phyloP scores from a whole-genome alignment of 768 basidiomycete species.

The Kwoniella dendrophila region DNA sequence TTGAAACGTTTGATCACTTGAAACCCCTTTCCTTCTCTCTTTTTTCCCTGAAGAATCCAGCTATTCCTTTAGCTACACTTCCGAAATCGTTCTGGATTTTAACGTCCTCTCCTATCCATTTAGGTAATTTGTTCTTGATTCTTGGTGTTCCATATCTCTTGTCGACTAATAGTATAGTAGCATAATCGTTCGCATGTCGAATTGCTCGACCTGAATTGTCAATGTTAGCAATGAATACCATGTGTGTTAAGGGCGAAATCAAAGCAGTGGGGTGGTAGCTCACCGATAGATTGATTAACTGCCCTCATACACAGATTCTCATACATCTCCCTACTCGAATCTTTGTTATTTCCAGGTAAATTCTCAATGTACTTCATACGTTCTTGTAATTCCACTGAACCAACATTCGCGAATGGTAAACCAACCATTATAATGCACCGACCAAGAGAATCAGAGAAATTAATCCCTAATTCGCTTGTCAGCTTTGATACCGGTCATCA shows the following conservation, averaged over 20 bases:
- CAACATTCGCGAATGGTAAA: constrained; percentile 87
- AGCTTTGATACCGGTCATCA: neutral
- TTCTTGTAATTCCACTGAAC: constrained; percentile 87
- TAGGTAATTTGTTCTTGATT: constrained; percentile 79
- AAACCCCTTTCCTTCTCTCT: constrained; percentile 26
- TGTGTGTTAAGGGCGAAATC: too few relatives aligned
- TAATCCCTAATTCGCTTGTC: constrained; percentile 58
- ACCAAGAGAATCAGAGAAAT: constrained; percentile 74
- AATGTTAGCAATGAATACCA: too few relatives aligned
- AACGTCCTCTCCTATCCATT: constrained; percentile 77
- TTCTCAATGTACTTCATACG: constrained; percentile 81
- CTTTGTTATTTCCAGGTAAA: constrained; percentile 53
- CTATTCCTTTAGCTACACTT: constrained; percentile 69
- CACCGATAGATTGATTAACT: constrained; percentile 96
- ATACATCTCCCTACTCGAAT: constrained; percentile 69
- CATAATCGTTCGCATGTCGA: constrained; percentile 88
- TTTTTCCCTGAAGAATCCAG: constrained; percentile 69
- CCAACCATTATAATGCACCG: constrained; percentile 85
- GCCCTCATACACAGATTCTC: constrained; percentile 64
- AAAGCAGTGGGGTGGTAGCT: constrained; percentile 49
- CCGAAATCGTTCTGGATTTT: constrained; percentile 69
- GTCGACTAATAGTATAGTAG: constrained; percentile 84
- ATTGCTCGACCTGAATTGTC: constrained; percentile 92
- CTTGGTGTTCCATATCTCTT: constrained; percentile 70
- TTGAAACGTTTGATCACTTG: neutral